A percentile compares a stretch with the other conserved stretches of the same genome.
phyloP scores from a whole-genome alignment of 1,284 basidiomycete species.

The Puccinia coronata region DNA sequence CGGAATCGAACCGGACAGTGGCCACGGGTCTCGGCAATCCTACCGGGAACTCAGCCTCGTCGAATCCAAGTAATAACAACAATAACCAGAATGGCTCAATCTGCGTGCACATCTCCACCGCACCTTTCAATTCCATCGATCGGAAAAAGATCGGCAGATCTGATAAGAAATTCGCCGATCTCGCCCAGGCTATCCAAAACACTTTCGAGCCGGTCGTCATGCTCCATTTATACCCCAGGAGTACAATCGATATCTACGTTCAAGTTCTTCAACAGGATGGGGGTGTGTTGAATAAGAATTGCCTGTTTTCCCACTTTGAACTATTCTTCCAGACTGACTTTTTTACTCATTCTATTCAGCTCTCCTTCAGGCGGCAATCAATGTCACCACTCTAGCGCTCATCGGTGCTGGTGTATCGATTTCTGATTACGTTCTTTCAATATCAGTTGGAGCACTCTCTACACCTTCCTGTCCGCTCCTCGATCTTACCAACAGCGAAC shows the following conservation, averaged over 20 bases:
- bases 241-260: slow-evolving; percentile 88
- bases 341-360: slow-evolving; percentile 7
- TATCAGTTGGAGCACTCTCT: slow-evolving; percentile 74
- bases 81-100: slow-evolving; percentile 71
- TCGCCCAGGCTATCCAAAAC: slow-evolving; percentile 80
- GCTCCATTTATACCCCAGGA: slow-evolving; percentile 84
- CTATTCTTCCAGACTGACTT: background rate
- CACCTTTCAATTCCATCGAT: slow-evolving; percentile 79
- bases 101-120: slow-evolving; percentile 79
- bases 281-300: slow-evolving; percentile 51
- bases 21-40: slow-evolving; percentile 63
- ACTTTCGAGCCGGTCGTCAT: slow-evolving; percentile 96
- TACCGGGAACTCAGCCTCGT: slow-evolving; percentile 67
- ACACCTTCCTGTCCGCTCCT: slow-evolving; percentile 66
- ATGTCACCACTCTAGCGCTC: slow-evolving; percentile 88
- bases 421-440: slow-evolving; percentile 82
- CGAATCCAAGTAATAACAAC: slow-evolving; percentile 22
- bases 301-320: slow-evolving; percentile 50
- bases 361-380: slow-evolving; percentile 82
- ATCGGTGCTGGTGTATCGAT: slow-evolving; percentile 86
- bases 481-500: slow-evolving; percentile 83
- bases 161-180: slow-evolving; percentile 88
- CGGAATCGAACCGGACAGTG: slow-evolving; percentile 66
- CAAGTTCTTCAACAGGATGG: slow-evolving; percentile 93
- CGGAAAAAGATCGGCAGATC: slow-evolving; percentile 72